These are phyloP conservation scores for Fusarium dlaminii DNA, from an alignment of 2,329 filamentous ascomycete genomes.

Conservation along the genomic window DNA sequence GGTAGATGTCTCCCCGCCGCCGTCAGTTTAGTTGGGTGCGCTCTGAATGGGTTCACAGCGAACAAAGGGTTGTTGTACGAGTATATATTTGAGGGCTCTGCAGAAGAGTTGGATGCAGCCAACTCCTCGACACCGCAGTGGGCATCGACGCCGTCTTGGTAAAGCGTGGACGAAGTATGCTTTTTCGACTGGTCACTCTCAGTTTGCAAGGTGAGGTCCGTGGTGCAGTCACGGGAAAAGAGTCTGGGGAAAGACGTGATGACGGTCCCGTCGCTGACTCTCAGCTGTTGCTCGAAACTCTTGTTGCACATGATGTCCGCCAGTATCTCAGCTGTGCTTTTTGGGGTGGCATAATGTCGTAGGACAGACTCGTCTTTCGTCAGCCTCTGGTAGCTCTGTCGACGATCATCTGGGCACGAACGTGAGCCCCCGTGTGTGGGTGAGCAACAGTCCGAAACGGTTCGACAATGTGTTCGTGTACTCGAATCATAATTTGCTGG, in stretches of 20 bases:
- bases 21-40: background rate
- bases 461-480: conserved; percentile 9
- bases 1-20: background rate
- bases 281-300: conserved; percentile 20
- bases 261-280: conserved; percentile 33
- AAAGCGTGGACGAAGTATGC: conserved; percentile 27
- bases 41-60: conserved; percentile 36
- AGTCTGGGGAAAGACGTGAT: conserved; percentile 50
- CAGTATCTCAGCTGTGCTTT: conserved; percentile 30
- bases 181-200: conserved; percentile 25
- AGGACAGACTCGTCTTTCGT: conserved; percentile 25
- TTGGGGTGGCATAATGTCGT: conserved; percentile 33
- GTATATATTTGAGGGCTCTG: conserved; percentile 20
- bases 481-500: background rate
- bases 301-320: conserved; percentile 33
- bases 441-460: conserved; percentile 36
- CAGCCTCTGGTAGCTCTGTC: conserved; percentile 15
- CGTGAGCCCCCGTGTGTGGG: conserved; percentile 16
- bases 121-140: conserved; percentile 28
- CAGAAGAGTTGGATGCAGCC: conserved; percentile 1
- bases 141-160: conserved; percentile 47
- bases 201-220: conserved; percentile 42
- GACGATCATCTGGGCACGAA: conserved; percentile 17
- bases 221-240: conserved; percentile 45
- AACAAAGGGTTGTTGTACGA: conserved; percentile 35